phyloP scores from a whole-genome alignment of 768 basidiomycete species.

The Kwoniella shandongensis region DNA sequence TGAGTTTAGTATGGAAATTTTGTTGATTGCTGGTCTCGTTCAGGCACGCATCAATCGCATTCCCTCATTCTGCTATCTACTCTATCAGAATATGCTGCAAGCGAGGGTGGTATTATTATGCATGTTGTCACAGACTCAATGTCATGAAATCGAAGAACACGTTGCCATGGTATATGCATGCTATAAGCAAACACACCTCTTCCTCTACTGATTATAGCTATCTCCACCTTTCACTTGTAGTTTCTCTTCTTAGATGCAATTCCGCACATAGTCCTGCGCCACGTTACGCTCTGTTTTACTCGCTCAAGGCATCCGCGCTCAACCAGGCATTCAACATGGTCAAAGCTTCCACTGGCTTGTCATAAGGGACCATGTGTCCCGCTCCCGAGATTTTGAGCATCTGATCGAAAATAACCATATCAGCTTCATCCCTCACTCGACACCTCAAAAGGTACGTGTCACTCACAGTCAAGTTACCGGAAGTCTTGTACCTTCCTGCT shows the following conservation, averaged over 20 bases:
- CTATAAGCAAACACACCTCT: too few relatives aligned
- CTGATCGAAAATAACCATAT: constrained; percentile 14
- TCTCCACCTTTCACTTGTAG: neutral
- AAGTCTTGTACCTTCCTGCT: constrained; percentile 63
- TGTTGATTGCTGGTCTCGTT: neutral
- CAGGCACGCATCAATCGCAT: too few relatives aligned
- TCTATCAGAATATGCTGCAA: too few relatives aligned
- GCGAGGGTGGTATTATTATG: too few relatives aligned
- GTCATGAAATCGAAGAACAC: too few relatives aligned
- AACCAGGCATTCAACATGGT: constrained; percentile 70
- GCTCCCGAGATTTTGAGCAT: constrained; percentile 58
- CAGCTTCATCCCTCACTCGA: neutral
- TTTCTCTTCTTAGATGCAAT: neutral
- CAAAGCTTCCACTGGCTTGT: constrained; percentile 66
- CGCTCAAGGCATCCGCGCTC: constrained; percentile 44
- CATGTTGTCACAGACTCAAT: too few relatives aligned
- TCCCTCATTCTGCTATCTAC: too few relatives aligned
- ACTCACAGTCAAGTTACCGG: constrained; percentile 60
- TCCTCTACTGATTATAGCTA: too few relatives aligned
- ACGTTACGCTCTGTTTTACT: neutral
- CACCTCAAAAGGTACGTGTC: neutral
- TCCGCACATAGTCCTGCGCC: too few relatives aligned
- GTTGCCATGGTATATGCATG: too few relatives aligned
- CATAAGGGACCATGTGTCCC: constrained; percentile 76
- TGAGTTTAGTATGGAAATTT: constrained; percentile 4